Base-by-base conservation (phyloP, 805 yeast species). In the Starmerella potacharoeniae region DNA sequence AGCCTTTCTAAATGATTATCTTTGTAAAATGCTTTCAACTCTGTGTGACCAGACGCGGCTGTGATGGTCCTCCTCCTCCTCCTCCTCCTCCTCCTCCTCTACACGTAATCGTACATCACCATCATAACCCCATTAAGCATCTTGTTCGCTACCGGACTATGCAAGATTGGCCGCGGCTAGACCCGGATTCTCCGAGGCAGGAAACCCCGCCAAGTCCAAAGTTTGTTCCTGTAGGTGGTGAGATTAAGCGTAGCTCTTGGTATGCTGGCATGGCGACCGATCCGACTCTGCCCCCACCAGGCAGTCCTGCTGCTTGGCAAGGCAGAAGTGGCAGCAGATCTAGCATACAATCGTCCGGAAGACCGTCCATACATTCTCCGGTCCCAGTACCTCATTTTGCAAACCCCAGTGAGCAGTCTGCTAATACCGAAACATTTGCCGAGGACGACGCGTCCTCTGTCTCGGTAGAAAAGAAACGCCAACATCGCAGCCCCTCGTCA, bases 161-260 rank as follows among this genome's bases (percentile, higher is more conserved):
- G 46, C 46, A 22, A 13, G 46, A 43, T 17, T 29, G 46, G 46
- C 46, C 33, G 46, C 46, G 35, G 35, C 46, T 43, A n/a, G 28
- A 43, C 51, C 56, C 34, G 53, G 47, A 30, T 8, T 45, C 51
- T 4, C 42, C 49, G 16, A 34, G 33, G 16, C 36, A 5, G 13
- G 14, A 6, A 10, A 31, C 5, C 17, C 34, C 46, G 35, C 35
- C 37, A 17, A 44, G 48, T 28, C 48, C 35, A 1, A 44, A 31
- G 13, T 5, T 33, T 14, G 48, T 44, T 6, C 42, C 35, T 6
- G 34, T 39, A 22, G 43, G 48, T 6, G 30, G 34, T 30, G 60
- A 57, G 34, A 55, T 59, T 49, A 59, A 59, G 47, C 55, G 62
- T 13, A 59, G 62, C 55, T 52, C 59, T 11, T 59, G 62, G 62